phyloP scores from a whole-genome alignment of 345 rosid genomes.

The Gossypium mustelinum region DNA sequence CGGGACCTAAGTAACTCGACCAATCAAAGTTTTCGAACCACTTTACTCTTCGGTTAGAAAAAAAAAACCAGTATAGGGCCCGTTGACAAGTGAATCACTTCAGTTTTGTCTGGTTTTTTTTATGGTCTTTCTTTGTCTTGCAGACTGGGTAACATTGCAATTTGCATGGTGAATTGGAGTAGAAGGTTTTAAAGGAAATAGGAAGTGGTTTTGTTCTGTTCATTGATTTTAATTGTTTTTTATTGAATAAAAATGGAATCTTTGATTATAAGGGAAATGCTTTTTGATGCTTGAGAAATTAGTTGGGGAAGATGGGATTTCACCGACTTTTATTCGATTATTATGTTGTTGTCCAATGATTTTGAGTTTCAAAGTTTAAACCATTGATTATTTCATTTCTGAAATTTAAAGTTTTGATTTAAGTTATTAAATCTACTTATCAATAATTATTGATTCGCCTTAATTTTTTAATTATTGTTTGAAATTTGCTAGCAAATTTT shows the following conservation, averaged over 20 bases:
- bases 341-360: neutral
- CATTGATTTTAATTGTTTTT: slow-evolving; percentile 1
- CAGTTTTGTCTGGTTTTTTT: slow-evolving; percentile 20
- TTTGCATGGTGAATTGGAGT: slow-evolving; percentile 40
- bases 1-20: slow-evolving; percentile 33
- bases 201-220: slow-evolving; percentile 11
- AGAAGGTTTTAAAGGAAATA: slow-evolving; percentile 24
- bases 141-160: slow-evolving; percentile 29
- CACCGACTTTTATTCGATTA: neutral
- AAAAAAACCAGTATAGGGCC: neutral
- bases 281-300: slow-evolving; percentile 1
- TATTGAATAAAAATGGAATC: slow-evolving; percentile 2
- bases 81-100: slow-evolving; percentile 14
- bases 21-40: slow-evolving; percentile 21
- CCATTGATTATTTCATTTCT: neutral
- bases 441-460: too few relatives aligned
- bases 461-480: too few relatives aligned
- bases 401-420: neutral
- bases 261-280: slow-evolving; percentile 30
- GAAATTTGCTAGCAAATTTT: fast-evolving
- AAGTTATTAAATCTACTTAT: neutral
- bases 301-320: slow-evolving; percentile 25
- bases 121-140: slow-evolving; percentile 45
- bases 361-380: neutral
- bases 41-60: neutral